Evolutionary conservation across 2,329 filamentous ascomycete species (phyloP).

Genomic region (Claviceps humidiphila): DNA sequence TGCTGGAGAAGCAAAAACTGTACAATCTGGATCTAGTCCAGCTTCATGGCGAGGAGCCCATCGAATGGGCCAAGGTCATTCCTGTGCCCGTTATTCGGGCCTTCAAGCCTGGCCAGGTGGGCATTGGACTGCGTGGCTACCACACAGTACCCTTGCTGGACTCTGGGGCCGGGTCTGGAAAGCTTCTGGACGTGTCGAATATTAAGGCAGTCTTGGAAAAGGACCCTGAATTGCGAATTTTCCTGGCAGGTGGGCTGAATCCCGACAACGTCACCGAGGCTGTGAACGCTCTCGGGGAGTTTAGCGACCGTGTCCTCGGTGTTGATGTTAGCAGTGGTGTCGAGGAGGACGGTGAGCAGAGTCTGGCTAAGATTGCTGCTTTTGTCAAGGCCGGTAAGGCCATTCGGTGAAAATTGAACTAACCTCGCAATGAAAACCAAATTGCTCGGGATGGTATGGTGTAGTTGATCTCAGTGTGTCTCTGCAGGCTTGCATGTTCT

Average conservation of each 20-base stretch:
- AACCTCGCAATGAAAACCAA: background rate
- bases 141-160: constrained; percentile 78
- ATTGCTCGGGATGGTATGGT: background rate
- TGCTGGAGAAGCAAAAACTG: constrained; percentile 63
- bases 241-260: constrained; percentile 76
- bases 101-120: constrained; percentile 66
- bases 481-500: too few species aligned
- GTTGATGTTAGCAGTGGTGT: constrained; percentile 95
- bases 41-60: constrained; percentile 78
- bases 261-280: constrained; percentile 62
- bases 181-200: constrained; percentile 57
- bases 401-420: constrained; percentile 27
- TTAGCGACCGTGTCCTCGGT: constrained; percentile 53
- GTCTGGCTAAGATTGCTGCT: constrained; percentile 61
- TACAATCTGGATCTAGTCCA: constrained; percentile 81
- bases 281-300: constrained; percentile 48
- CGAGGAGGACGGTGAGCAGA: constrained; percentile 71
- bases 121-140: constrained; percentile 61
- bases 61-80: constrained; percentile 83
- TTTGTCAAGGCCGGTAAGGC: constrained; percentile 68
- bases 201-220: constrained; percentile 53
- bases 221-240: constrained; percentile 57
- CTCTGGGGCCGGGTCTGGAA: constrained; percentile 72
- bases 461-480: background rate
- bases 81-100: constrained; percentile 83